These are phyloP conservation scores for Didymosphaeria variabile DNA, from an alignment of 2,329 filamentous ascomycete genomes.

Conservation along the genomic window DNA sequence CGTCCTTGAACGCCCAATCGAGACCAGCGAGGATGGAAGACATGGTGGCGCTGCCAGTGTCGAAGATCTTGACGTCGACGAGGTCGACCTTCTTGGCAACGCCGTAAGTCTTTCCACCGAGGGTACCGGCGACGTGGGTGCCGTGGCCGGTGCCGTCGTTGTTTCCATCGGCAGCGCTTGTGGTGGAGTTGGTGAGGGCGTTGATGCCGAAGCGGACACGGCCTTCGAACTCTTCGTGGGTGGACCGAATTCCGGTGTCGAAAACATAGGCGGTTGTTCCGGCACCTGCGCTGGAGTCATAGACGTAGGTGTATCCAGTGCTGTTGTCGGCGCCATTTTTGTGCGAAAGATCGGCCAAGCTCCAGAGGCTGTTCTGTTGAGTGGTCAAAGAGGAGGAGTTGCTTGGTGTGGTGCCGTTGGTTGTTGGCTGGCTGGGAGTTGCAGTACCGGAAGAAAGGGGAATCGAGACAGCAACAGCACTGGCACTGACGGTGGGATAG, in stretches of 20 bases:
- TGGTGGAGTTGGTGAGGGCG: constrained; percentile 8
- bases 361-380: constrained; percentile 16
- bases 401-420: constrained; percentile 11
- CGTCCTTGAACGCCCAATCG: constrained; percentile 29
- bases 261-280: constrained; percentile 64
- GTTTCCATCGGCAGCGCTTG: not conserved
- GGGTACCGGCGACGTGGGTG: constrained; percentile 22
- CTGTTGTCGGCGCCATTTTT: not conserved
- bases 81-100: constrained; percentile 16
- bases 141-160: constrained; percentile 25
- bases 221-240: constrained; percentile 51
- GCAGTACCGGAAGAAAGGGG: not conserved
- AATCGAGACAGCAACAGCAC: not conserved
- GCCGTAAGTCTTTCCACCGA: constrained; percentile 22
- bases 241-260: constrained; percentile 66
- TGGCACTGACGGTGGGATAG: not conserved
- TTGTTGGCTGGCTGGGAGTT: constrained; percentile 8
- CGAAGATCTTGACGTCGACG: constrained; percentile 9
- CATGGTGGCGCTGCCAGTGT: constrained; percentile 14
- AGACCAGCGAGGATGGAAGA: constrained; percentile 22
- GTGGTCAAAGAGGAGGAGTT: constrained; percentile 4
- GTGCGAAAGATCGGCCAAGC: constrained; percentile 27
- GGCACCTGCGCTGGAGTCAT: constrained; percentile 16
- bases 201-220: constrained; percentile 23
- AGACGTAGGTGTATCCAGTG: constrained; percentile 17